Conservation (phyloP, 352 stramenopile species). For the Phytophthora macrochlamydospora region DNA sequence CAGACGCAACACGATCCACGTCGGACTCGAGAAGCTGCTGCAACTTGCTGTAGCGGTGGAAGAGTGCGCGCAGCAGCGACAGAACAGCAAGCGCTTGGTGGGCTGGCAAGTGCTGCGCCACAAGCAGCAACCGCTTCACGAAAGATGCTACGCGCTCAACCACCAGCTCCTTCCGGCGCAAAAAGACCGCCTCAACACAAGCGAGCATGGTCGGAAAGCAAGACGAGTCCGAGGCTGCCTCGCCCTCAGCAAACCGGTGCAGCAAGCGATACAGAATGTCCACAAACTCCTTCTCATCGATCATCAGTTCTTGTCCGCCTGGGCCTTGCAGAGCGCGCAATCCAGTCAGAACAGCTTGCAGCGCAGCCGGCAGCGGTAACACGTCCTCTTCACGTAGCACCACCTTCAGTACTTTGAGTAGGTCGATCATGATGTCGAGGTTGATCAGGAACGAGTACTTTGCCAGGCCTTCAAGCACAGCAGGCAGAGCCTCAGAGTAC, state of each 20-base stretch:
- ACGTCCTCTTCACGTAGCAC: constrained; percentile 84
- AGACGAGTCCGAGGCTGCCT: constrained; percentile 46
- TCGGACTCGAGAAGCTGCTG: constrained; percentile 96
- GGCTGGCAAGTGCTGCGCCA: constrained; percentile 86
- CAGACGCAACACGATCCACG: constrained; percentile 93
- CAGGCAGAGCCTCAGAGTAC: constrained; percentile 89
- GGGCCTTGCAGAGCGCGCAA: constrained; percentile 94
- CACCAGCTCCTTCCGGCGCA: constrained; percentile 95
- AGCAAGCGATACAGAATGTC: constrained; percentile 94
- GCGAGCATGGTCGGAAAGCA: constrained; percentile 81
- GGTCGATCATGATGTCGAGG: constrained; percentile 97
- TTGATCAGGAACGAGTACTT: constrained; percentile 98
- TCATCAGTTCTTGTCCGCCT: constrained; percentile 92
- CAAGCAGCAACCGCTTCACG: constrained; percentile 92
- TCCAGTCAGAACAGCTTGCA: constrained; percentile 92
- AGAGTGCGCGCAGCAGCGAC: constrained; percentile 86
- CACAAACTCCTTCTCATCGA: constrained; percentile 97
- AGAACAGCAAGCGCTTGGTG: constrained; percentile 88
- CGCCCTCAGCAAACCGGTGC: constrained; percentile 67
- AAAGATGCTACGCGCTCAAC: constrained; percentile 94
- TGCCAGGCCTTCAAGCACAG: constrained; percentile 92
- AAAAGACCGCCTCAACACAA: constrained; percentile 93
- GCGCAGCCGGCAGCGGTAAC: constrained; percentile 62
- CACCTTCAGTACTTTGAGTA: constrained; percentile 95
- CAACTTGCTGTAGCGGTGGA: constrained; percentile 93